phyloP scores from a whole-genome alignment of 805 yeast species.

The Cyberlindnera lachancei region DNA sequence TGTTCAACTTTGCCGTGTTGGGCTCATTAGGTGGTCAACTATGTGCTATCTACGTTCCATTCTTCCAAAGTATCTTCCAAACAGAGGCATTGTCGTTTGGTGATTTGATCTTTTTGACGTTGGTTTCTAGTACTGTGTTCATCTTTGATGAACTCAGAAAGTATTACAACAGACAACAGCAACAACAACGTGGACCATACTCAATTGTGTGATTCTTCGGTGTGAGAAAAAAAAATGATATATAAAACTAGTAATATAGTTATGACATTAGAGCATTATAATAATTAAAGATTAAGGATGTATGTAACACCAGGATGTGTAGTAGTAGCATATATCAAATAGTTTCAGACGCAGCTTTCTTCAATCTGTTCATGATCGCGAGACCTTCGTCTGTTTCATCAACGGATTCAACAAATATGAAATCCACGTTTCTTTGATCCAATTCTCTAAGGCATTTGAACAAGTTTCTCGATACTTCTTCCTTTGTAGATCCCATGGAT shows the following conservation, averaged over 20 bases:
- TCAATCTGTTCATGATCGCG: constrained; percentile 88
- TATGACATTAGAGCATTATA: not conserved
- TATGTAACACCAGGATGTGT: too few relatives aligned
- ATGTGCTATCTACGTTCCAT: constrained; percentile 89
- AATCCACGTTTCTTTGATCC: constrained; percentile 56
- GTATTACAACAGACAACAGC: constrained; percentile 22
- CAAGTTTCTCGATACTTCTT: constrained; percentile 65
- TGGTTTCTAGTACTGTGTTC: constrained; percentile 73
- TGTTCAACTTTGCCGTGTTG: constrained; percentile 91
- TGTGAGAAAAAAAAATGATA: not conserved
- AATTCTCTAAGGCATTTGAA: constrained; percentile 69
- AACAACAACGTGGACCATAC: constrained; percentile 10
- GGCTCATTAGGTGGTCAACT: constrained; percentile 86
- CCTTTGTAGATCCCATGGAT: constrained; percentile 35
- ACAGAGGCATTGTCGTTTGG: constrained; percentile 78
- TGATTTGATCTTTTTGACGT: constrained; percentile 59
- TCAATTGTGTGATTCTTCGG: constrained; percentile 18
- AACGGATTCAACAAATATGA: constrained; percentile 81
- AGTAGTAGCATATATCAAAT: constrained; percentile 18
- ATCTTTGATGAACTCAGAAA: constrained; percentile 81
- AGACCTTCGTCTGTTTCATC: constrained; percentile 72
- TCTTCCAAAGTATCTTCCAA: constrained; percentile 87
- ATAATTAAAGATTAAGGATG: too few relatives aligned
- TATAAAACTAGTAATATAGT: not conserved
- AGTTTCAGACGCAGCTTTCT: constrained; percentile 68